Evolutionary conservation across 2,329 filamentous ascomycete genomes (phyloP).

Genomic region (Diaporthe longicolla): DNA sequence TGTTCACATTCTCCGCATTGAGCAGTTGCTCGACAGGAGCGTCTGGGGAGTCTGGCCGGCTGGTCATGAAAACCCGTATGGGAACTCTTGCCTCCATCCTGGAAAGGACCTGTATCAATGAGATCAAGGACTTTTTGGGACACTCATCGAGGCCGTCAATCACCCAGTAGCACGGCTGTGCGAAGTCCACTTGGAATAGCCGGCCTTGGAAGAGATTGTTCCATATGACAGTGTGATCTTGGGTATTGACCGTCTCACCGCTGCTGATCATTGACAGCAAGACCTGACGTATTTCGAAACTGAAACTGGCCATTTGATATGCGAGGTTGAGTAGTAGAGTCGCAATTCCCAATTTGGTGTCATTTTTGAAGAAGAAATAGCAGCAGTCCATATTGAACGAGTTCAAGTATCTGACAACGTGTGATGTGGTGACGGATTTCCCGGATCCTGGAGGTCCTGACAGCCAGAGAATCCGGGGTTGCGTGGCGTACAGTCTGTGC

Average conservation of each 20-base stretch:
- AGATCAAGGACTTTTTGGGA: not conserved
- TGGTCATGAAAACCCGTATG: not conserved
- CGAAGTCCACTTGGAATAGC: not conserved
- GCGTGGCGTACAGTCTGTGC: not conserved
- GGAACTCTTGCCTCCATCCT: not conserved
- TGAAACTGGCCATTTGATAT: not conserved
- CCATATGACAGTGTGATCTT: not conserved
- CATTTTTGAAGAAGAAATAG: not conserved
- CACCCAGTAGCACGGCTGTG: not conserved
- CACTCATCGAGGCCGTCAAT: not conserved
- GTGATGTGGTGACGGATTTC: not conserved
- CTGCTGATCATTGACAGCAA: not conserved
- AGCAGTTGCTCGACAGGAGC: not conserved
- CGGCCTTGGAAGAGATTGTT: not conserved
- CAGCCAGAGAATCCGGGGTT: not conserved
- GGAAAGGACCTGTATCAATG: not conserved
- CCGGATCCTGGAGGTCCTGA: not conserved
- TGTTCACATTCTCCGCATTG: not conserved
- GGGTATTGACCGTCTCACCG: not conserved
- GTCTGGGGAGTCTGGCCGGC: not conserved
- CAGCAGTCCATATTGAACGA: not conserved
- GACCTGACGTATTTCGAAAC: not conserved
- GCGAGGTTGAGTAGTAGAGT: not conserved
- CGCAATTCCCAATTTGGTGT: not conserved
- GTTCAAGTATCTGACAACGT: not conserved